Base-by-base conservation (phyloP, 2,329 filamentous ascomycete species). In the Trichophyton equinum region DNA sequence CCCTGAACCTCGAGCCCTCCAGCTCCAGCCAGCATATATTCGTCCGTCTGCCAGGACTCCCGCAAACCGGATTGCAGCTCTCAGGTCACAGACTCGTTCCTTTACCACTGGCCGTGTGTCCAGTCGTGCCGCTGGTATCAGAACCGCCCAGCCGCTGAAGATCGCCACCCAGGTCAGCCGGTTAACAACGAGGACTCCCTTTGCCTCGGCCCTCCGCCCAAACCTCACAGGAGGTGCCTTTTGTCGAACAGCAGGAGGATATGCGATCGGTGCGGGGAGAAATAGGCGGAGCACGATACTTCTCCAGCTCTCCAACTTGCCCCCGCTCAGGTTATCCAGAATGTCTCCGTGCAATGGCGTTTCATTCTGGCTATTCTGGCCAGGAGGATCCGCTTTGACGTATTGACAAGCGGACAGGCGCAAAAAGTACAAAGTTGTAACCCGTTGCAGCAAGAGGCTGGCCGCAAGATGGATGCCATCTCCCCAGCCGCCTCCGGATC, bases 291-390 rank as follows among this genome's bases (percentile, higher is more conserved):
- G 84, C 85, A 25, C 83, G 92, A 66, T 92, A 92, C 77, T 97
- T 97, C 76, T 95, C 90, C 0, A 91, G 96, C 75, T 83, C 85
- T 0, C 90, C 92, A 1, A 87, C 89, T 8, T 84, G 86, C 6
- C 91, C 91, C 90, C 44, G 90, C 91, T 0, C 89, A 97, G 72
- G 90, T 97, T 55, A 83, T 97, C 58, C 88, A 94, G 73, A 96
- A 96, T 74, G 92, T 96, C n/a, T 95, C 90, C 11, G 86, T 91
- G 94, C 91, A 4, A 86, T 97, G 69, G 69, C 85, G 94, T 60
- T 60, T 91, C 91, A 11, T 96, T 99, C 75, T 87, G 89, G 76
- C 80, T 96, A n/a, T 91, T 91, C 88, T 0, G 94, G 94, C 0
- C 85, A 95, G 69, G 69, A 94, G 91, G 72, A 86, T 88, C 8